Evolutionary conservation across 148 eudicot genomes (phyloP).

Genomic region (Chenopodium suecicum): DNA sequence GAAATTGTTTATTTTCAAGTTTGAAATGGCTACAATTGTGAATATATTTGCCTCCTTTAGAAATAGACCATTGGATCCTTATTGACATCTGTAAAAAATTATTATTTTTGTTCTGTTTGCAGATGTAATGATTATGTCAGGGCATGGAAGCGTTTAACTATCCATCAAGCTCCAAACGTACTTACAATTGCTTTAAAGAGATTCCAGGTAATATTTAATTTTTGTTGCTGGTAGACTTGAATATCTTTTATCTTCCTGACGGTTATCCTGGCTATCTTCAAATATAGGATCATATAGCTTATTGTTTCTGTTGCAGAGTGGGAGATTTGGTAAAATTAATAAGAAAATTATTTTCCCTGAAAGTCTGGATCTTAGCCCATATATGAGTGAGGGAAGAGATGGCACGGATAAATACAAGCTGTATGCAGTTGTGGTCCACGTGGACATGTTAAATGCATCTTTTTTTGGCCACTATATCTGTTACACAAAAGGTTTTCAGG

Average conservation of each 20-base stretch:
- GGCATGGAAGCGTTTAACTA: constrained; percentile 80
- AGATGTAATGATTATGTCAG: constrained; percentile 91
- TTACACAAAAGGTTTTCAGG: constrained; percentile 68
- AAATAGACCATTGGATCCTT: neutral
- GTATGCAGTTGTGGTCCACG: constrained; percentile 87
- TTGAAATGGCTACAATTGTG: neutral
- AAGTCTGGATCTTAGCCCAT: constrained; percentile 69
- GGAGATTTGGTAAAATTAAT: constrained; percentile 93
- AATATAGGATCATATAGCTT: neutral
- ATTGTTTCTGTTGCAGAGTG: constrained; percentile 54
- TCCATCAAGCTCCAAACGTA: constrained; percentile 77
- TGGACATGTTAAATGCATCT: constrained; percentile 96
- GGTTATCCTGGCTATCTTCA: neutral
- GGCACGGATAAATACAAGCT: constrained; percentile 61
- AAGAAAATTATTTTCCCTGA: constrained; percentile 84
- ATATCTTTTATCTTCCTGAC: neutral
- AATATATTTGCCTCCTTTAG: neutral
- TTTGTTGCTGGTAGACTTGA: neutral
- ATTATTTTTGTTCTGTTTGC: constrained; percentile 25
- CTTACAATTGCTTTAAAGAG: constrained; percentile 91
- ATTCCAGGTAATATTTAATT: constrained; percentile 63
- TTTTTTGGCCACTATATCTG: constrained; percentile 94
- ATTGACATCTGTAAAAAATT: neutral
- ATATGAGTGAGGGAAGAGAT: constrained; percentile 77
- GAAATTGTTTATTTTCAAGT: neutral